Base-by-base conservation (phyloP, 1,139 yeast species). In the Entelexis sorbosivorans region DNA sequence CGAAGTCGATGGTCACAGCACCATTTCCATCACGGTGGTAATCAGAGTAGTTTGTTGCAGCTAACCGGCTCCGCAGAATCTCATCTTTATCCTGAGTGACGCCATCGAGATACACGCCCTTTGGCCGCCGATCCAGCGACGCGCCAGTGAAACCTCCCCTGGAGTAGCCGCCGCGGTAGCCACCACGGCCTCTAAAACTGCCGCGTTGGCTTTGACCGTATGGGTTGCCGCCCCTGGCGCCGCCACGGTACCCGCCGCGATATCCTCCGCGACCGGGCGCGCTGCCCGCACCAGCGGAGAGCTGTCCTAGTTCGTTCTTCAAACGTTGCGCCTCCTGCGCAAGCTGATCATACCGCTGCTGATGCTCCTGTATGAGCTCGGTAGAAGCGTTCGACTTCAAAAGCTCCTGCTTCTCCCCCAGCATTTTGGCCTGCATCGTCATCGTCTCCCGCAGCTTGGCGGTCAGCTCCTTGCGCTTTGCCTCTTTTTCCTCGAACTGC, bases 401-500 rank as follows among this genome's bases (percentile, higher is more conserved):
- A 63, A n/a, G 68, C 59, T 38, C 46, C 42, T 50, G 51, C 35
- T 53, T 51, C 16, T 57, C 51, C 26, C 57, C 55, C 20, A 66
- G 59, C 44, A 66, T 51, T 38, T 53, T 60, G 57, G 64, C 68
- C 55, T 71, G 70, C 36, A 60, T 61, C 40, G 65, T 66, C 31
- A 72, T 56, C 53, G 72, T 58, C 36, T 59, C 63, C 47, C 65
- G 64, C 49, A 70, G 58, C 48, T 65, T 63, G 8, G 62, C 65
- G 33, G 67, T 68, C 52, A 65, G 63, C 43, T 61, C 69, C 45
- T 63, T 58, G 55, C 67, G 66, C 58, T 66, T 66, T 26, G 60
- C 64, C 54, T 64, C 64, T 56, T 70, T 68, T 54, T 64, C 70
- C 55, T 72, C 73, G 60, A 70, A 71, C 56, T 65, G 70, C 54